Evolutionary conservation across 495 filamentous ascomycete species (phyloP), one percentile per base, ranked within the genome.

Genomic region (Chaetomium fimeti): DNA sequence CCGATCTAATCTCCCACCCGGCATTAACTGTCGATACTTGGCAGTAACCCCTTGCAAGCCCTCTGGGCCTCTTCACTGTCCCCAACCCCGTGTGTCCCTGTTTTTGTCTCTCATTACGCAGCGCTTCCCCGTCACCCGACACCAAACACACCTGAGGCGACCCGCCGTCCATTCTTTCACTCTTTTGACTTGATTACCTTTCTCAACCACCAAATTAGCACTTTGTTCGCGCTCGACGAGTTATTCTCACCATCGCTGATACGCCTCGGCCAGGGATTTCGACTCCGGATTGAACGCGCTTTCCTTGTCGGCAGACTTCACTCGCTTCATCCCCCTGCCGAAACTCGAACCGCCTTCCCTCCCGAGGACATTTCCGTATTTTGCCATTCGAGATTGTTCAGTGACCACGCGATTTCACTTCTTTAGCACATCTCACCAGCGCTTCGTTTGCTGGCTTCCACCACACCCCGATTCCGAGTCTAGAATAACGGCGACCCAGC

Each of bases 291-390:
- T 58, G 55, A 47, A 40, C 56, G 57, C 48, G 40, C 22, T 15
- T 42, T 58, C 42, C 55, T 59, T 53, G 64, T 60, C 51, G 65
- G 68, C 70, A 70, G 67, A 64, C 54, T 72, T 63, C 70, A 42
- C 65, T 72, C 70, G 70, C 70, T 72, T 67, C 59, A 36, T 53
- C 12, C 42, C 32, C 67, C 64, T 67, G 64, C 67, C 60, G 53
- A 54, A 53, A 59, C 64, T 65, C 64, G 65, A 60, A 57, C 48
- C 25, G 28, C 13, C 62, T 13, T 36, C 12, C 32, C 32, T 5
- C 8, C 32, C 8, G 32, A 36, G 32, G 32, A 6, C 32, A 36
- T 36, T 36, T 36, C 32, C 32, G 12, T 36, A 36, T 22, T 22
- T 47, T 20, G 11, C 54, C 54, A 40, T 42, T 49, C 13, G n/a